Evolutionary conservation across 805 yeast species (phyloP).

Genomic region (Kodamaea neixiangensis): DNA sequence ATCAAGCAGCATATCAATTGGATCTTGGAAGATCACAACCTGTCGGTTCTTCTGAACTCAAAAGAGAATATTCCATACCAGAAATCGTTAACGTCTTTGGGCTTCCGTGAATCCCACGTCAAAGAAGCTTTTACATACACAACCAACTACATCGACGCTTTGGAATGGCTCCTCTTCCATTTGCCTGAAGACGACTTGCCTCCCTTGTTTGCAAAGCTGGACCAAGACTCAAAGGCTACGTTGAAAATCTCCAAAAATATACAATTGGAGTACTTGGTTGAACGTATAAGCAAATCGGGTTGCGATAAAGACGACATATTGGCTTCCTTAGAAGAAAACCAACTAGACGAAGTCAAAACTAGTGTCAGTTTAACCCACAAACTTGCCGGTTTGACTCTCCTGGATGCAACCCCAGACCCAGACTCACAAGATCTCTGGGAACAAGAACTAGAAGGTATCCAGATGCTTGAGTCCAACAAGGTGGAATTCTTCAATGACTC

Average conservation of each 20-base stretch:
- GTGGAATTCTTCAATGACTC: conserved; percentile 29
- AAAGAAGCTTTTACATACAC: conserved; percentile 70
- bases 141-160: conserved; percentile 47
- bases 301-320: conserved; percentile 65
- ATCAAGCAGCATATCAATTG: conserved; percentile 60
- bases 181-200: conserved; percentile 96
- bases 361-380: conserved; percentile 51
- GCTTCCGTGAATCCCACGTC: conserved; percentile 71
- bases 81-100: conserved; percentile 37
- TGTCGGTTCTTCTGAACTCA: not conserved
- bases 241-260: conserved; percentile 58
- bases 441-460: conserved; percentile 71
- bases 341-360: conserved; percentile 50
- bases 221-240: conserved; percentile 57
- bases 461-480: conserved; percentile 56
- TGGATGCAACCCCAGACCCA: not conserved
- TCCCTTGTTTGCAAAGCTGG: conserved; percentile 53
- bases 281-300: conserved; percentile 66
- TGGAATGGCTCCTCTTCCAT: conserved; percentile 82
- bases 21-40: conserved; percentile 34
- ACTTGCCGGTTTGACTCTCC: conserved; percentile 16
- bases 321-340: conserved; percentile 42
- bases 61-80: conserved; percentile 6
- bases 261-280: conserved; percentile 56
- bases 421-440: conserved; percentile 56